Percentiles rank a stretch among this genome's conserved stretches.
These are phyloP conservation scores for Neurospora sp. DNA, from an alignment of 495 filamentous ascomycete genomes.

Conservation along the genomic window DNA sequence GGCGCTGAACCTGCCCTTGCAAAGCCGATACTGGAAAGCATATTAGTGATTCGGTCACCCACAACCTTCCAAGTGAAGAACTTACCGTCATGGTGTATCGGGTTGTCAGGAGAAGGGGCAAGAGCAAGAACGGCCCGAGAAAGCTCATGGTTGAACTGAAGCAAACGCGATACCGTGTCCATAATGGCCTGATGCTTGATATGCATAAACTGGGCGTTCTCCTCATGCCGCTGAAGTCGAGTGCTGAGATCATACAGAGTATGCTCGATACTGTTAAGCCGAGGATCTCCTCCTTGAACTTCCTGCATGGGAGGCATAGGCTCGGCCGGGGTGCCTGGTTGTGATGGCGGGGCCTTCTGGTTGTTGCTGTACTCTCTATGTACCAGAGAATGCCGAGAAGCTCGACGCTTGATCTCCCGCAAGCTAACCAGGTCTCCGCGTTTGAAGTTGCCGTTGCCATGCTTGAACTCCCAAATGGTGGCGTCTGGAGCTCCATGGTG, in stretches of 20 bases:
- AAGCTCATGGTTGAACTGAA: slow-evolving; percentile 61
- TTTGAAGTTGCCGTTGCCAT: slow-evolving; percentile 96
- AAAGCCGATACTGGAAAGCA: slow-evolving; percentile 54
- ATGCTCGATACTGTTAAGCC: slow-evolving; percentile 70
- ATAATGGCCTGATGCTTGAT: slow-evolving; percentile 72
- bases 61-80: slow-evolving; percentile 7
- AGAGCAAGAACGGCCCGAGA: slow-evolving; percentile 60
- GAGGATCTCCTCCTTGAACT: slow-evolving; percentile 55
- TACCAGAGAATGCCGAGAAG: slow-evolving; percentile 91
- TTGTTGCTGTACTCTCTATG: slow-evolving; percentile 93
- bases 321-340: slow-evolving; percentile 77
- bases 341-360: slow-evolving; percentile 61
- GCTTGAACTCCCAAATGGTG: slow-evolving; percentile 97
- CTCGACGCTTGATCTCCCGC: slow-evolving; percentile 90
- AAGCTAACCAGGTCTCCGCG: slow-evolving; percentile 85
- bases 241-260: slow-evolving; percentile 68
- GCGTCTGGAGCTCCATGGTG: slow-evolving; percentile 94
- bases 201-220: slow-evolving; percentile 66
- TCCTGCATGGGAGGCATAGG: slow-evolving; percentile 53
- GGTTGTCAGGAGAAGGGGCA: slow-evolving; percentile 55
- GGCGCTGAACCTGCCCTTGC: slow-evolving; percentile 77
- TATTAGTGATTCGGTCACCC: slow-evolving; percentile 24
- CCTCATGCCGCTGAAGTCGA: slow-evolving; percentile 72
- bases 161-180: slow-evolving; percentile 67
- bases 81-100: slow-evolving; percentile 54